A percentile compares a stretch with the other conserved stretches of the same genome.
Evolutionary conservation across 352 stramenopile genomes (phyloP).

Genomic region (Globisporangium recalcitrans): DNA sequence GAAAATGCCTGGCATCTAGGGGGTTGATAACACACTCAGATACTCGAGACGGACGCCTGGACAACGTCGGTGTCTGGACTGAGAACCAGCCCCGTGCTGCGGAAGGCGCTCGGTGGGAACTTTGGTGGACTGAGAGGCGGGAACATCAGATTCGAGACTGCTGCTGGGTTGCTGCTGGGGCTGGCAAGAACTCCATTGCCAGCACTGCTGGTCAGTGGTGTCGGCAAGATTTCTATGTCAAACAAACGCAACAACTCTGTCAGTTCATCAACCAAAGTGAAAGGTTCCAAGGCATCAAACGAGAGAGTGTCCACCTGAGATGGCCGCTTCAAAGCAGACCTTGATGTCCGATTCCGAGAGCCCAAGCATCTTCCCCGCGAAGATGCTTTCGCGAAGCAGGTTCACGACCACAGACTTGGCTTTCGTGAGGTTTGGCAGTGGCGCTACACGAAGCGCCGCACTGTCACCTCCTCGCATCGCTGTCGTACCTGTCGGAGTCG

Average conservation of each 20-base stretch:
- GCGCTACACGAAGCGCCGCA: neutral
- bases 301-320: slow-evolving; percentile 7
- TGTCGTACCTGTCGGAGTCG: neutral
- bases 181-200: neutral
- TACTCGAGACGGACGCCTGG: slow-evolving; percentile 14
- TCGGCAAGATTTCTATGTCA: neutral
- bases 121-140: slow-evolving; percentile 31
- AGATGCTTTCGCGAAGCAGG: slow-evolving; percentile 30
- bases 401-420: slow-evolving; percentile 25
- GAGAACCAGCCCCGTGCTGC: slow-evolving; percentile 14
- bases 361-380: slow-evolving; percentile 28
- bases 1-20: neutral
- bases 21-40: slow-evolving; percentile 4
- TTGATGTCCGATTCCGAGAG: slow-evolving; percentile 27
- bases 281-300: neutral
- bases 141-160: slow-evolving; percentile 12
- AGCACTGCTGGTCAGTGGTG: neutral
- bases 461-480: neutral
- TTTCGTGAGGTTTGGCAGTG: slow-evolving; percentile 10
- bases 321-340: slow-evolving; percentile 24
- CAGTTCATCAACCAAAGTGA: neutral
- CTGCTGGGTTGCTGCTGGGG: slow-evolving; percentile 4
- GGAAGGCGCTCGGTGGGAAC: slow-evolving; percentile 31
- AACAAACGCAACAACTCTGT: neutral
- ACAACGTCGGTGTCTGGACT: neutral